Conservation (phyloP, 2,329 filamentous ascomycete species). For the Colletotrichum simmondsii region DNA sequence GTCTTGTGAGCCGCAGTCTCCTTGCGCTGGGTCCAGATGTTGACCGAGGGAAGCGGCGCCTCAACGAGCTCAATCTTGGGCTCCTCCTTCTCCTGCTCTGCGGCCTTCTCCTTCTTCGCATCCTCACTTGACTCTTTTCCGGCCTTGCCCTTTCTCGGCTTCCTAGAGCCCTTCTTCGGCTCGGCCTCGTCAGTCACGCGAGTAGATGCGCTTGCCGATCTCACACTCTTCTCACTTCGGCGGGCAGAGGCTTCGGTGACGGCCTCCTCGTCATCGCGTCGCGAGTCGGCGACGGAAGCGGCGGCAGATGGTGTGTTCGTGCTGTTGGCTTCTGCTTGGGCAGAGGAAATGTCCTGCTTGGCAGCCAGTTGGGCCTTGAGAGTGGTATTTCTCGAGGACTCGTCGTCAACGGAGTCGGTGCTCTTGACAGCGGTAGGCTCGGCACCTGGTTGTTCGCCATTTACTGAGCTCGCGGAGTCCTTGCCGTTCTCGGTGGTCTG, state of each 20-base stretch:
- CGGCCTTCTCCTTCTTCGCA: slow-evolving; percentile 64
- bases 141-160: slow-evolving; percentile 71
- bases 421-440: slow-evolving; percentile 25
- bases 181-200: slow-evolving; percentile 77
- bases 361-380: slow-evolving; percentile 27
- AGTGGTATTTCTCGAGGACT: slow-evolving; percentile 26
- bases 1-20: slow-evolving; percentile 70
- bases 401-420: slow-evolving; percentile 16
- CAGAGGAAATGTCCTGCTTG: slow-evolving; percentile 39
- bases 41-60: slow-evolving; percentile 84
- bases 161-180: slow-evolving; percentile 63
- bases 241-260: slow-evolving; percentile 54
- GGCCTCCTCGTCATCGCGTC: slow-evolving; percentile 51
- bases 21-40: slow-evolving; percentile 86
- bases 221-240: slow-evolving; percentile 60
- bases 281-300: slow-evolving; percentile 50
- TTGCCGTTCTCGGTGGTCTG: slow-evolving; percentile 42
- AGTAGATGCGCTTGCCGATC: slow-evolving; percentile 70
- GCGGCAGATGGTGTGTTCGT: slow-evolving; percentile 43
- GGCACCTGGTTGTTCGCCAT: slow-evolving; percentile 24
- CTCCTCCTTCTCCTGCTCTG: slow-evolving; percentile 69
- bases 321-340: slow-evolving; percentile 29
- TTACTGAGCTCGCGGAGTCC: slow-evolving; percentile 39
- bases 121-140: slow-evolving; percentile 53
- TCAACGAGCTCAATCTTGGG: slow-evolving; percentile 78